Evolutionary conservation across 768 basidiomycete genomes (phyloP), one percentile per base, ranked within the genome.

Genomic region (Phlebiopsis gigantea): DNA sequence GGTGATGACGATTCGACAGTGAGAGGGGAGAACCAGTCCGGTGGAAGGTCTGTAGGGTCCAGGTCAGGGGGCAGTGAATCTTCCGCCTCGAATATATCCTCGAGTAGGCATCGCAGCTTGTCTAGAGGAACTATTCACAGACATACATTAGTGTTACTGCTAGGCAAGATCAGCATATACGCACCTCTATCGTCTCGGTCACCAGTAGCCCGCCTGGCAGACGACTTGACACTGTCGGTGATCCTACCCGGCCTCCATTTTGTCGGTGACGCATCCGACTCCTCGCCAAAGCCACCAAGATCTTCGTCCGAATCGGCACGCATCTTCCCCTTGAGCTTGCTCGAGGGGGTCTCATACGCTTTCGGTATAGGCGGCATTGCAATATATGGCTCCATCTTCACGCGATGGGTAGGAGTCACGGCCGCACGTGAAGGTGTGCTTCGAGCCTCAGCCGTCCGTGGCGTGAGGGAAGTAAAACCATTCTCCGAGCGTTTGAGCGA

Each of bases 11-110:
- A 70, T 56, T 90, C 85, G 22, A 69, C 62, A 0, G 83, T 88
- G 28, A 80, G 71, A 6, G 72, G 73, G 22, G 84, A 93, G 69
- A 84, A 93, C 66, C 76, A 87, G 7, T 85, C 80, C 26, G 74
- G 66, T 3, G 83, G 75, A 12, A 92, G 72, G 50, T 83, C 77
- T 14, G 66, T 58, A n/a, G 72, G 58, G 39, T 79, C 76, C 1
- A 74, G 68, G 48, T 88, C 85, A 0, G 82, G 72, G 2, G 85
- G 78, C 15, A 92, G 72, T 0, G 77, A 68, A 65, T 94, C 93
- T 62, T 90, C 85, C 0, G 88, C 84, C 60, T 89, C 86, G 55
- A 96, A 89, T 15, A 97, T 79, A 53, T 96, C 93, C 61, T 93
- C 90, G 0, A 96, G 73, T 17, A 92, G 72, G 2, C 83, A 82